Base-by-base conservation (phyloP, 2,329 filamentous ascomycete species). In the Fusarium citri region DNA sequence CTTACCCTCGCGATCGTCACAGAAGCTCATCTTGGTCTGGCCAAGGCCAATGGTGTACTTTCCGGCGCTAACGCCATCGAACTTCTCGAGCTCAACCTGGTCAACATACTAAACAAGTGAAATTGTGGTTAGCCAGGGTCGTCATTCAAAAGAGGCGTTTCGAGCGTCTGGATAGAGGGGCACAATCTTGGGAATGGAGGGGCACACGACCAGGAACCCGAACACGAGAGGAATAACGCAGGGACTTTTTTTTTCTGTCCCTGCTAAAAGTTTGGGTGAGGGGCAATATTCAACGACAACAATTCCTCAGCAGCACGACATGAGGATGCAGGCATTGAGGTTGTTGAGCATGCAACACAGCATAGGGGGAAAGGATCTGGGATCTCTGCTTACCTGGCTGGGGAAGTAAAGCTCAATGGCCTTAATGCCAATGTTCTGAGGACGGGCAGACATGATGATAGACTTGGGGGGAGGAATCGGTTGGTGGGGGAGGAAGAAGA, bases 1-100 rank as follows among this genome's bases (percentile, higher is more conserved):
- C 50, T 69, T 80, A 94, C 92, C 92, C 85, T 96, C 93, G 78
- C 92, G 90, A 79, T 96, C 93, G 82, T 96, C 93, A 81, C 93
- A 95, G 84, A 96, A 96, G 86, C 90, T 91, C 93, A 96, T 96
- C 85, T 92, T 94, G 79, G 92, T 95, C 87, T 96, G 93, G 77
- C 93, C 93, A 60, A 96, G 91, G 81, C 93, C 93, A 83, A 96
- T 95, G 78, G 93, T 96, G 87, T 96, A 96, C 84, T 96, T 96
- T 74, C 93, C 93, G 60, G 89, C 81, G 80, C 88, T 88, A 77
- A 93, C 92, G 80, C 92, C 92, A 88, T 96, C 93, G 83, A 94
- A 93, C 83, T 93, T 92, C 82, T 95, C 92, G 69, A 96, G 88
- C 80, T 94, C 92, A 61, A 85, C 81, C 84, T 96, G 93, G 79